These are phyloP conservation scores for Annulohypoxylon bovei DNA, from an alignment of 495 filamentous ascomycete genomes.

Conservation along the genomic window DNA sequence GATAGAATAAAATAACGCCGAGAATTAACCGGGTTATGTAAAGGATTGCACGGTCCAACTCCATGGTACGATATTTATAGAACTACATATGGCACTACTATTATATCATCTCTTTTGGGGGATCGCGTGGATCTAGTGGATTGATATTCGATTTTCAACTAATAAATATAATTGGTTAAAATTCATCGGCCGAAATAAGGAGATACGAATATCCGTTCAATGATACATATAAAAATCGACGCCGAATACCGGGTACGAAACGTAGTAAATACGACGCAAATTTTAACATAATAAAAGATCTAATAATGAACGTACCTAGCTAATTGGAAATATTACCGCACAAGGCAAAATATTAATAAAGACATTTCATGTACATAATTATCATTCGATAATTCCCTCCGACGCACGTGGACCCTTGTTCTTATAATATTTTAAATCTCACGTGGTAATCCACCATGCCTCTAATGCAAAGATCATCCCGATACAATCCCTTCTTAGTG, in stretches of 20 bases:
- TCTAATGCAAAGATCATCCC: constrained; percentile 30
- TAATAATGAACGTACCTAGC: background rate
- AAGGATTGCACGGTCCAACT: constrained; percentile 2
- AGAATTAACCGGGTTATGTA: background rate
- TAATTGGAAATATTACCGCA: too few species aligned
- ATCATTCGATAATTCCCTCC: background rate
- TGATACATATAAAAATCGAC: background rate
- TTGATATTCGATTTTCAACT: constrained; percentile 2
- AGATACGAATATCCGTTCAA: background rate
- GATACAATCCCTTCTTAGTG: constrained; percentile 29
- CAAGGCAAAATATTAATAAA: background rate
- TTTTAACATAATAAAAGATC: background rate
- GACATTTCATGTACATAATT: background rate
- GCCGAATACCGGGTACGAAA: background rate
- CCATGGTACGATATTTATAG: constrained; percentile 10
- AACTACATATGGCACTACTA: constrained; percentile 3
- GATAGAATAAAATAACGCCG: background rate
- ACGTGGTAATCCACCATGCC: constrained; percentile 19
- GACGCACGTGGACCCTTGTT: constrained; percentile 11
- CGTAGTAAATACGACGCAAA: too few species aligned
- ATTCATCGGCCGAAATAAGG: background rate
- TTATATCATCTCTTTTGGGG: background rate
- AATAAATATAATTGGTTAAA: background rate
- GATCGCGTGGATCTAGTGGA: constrained; percentile 3
- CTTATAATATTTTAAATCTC: constrained; percentile 22